Evolutionary conservation across 2,329 filamentous ascomycete genomes (phyloP).

Genomic region (Cladophialophora exuberans): DNA sequence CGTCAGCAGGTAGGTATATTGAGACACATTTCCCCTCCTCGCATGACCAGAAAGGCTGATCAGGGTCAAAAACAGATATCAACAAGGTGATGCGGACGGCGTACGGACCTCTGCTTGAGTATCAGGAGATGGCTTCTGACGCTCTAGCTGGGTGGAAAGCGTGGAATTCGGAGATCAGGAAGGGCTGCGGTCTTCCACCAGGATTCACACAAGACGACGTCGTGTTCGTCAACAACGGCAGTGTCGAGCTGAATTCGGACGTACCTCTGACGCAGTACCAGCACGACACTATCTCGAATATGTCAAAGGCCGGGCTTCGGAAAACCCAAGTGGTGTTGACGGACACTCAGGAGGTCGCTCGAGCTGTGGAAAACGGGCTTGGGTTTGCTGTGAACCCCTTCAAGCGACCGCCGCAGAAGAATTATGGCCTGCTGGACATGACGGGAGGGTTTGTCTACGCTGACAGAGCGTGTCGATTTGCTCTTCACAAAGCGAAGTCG

Average conservation of each 20-base stretch:
- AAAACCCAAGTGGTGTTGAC: constrained; percentile 43
- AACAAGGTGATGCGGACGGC: constrained; percentile 44
- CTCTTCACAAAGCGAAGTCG: constrained; percentile 46
- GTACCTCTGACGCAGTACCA: constrained; percentile 38
- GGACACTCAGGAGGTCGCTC: constrained; percentile 34
- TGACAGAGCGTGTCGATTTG: constrained; percentile 52
- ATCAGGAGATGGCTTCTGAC: constrained; percentile 51
- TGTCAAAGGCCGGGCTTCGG: constrained; percentile 40
- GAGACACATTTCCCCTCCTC: no score
- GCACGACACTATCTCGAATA: constrained; percentile 40
- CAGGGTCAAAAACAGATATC: no score
- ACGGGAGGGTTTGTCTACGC: constrained; percentile 52
- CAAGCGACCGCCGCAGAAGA: constrained; percentile 33
- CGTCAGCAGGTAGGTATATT: no score
- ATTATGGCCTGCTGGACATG: constrained; percentile 49
- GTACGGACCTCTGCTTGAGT: constrained; percentile 48
- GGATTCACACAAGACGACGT: constrained; percentile 43
- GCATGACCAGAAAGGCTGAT: no score
- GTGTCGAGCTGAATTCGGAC: constrained; percentile 25
- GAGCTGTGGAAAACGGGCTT: constrained; percentile 37
- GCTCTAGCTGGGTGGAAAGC: constrained; percentile 47
- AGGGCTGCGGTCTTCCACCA: constrained; percentile 37
- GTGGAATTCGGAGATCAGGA: constrained; percentile 50
- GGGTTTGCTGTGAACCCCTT: constrained; percentile 46
- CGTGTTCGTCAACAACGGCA: constrained; percentile 47